phyloP scores from a whole-genome alignment of 2,329 filamentous ascomycete genomes.

The Colletotrichum filicis region DNA sequence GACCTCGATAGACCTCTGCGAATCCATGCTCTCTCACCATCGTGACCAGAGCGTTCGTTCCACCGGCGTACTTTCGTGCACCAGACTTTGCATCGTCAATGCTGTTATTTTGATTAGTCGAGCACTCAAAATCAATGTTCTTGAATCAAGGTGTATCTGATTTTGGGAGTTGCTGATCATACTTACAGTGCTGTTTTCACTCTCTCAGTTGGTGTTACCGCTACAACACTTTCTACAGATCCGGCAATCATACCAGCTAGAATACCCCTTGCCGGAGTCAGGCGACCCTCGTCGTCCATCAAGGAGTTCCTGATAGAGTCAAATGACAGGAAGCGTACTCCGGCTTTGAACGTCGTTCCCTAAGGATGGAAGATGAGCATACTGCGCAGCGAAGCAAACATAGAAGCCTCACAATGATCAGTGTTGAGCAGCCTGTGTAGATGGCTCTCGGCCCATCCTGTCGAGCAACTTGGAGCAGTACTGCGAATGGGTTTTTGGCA shows the following conservation, averaged over 20 bases:
- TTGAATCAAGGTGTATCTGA: background rate
- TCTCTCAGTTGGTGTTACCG: constrained; percentile 75
- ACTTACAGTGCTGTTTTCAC: constrained; percentile 72
- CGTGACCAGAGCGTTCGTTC: constrained; percentile 44
- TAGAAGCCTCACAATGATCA: constrained; percentile 56
- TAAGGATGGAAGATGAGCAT: background rate
- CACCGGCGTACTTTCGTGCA: constrained; percentile 42
- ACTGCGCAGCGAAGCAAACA: background rate
- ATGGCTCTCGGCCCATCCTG: constrained; percentile 67
- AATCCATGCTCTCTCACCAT: constrained; percentile 54
- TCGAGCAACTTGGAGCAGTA: constrained; percentile 64
- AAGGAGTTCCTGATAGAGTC: constrained; percentile 70
- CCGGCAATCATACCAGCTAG: constrained; percentile 73
- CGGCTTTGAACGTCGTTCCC: constrained; percentile 73
- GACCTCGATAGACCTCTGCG: constrained; percentile 54
- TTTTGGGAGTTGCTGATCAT: background rate
- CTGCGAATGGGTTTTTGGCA: constrained; percentile 65
- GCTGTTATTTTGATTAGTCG: constrained; percentile 28
- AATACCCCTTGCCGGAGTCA: constrained; percentile 67
- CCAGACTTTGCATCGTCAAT: constrained; percentile 49
- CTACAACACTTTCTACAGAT: constrained; percentile 69
- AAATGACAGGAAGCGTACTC: constrained; percentile 73
- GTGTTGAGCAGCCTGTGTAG: constrained; percentile 71
- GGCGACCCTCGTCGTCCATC: constrained; percentile 65
- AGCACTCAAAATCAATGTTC: background rate